phyloP scores from a whole-genome alignment of 2,329 filamentous ascomycete genomes.

The Botrytis paeoniae region DNA sequence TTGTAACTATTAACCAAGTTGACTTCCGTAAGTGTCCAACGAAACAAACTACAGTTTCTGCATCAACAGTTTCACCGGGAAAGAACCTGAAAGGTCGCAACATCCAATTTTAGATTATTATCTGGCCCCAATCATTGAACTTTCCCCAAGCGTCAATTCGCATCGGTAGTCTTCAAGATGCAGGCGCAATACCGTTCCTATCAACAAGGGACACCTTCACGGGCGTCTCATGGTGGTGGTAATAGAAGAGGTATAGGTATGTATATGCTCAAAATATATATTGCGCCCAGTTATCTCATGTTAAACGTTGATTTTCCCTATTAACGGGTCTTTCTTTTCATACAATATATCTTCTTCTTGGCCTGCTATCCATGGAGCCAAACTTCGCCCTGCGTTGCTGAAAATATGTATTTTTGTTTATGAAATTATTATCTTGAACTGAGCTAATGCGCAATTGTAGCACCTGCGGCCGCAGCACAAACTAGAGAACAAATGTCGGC shows the following conservation, averaged over 20 bases:
- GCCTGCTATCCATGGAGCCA: neutral
- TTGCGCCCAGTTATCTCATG: constrained; percentile 26
- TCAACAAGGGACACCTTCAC: constrained; percentile 26
- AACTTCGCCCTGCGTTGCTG: neutral
- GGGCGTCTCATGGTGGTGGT: constrained; percentile 35
- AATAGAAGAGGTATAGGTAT: constrained; percentile 39
- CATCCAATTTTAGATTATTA: neutral
- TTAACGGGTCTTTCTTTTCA: neutral
- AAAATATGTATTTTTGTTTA: neutral
- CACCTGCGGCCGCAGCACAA: constrained; percentile 44
- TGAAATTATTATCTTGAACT: neutral
- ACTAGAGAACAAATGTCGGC: constrained; percentile 10
- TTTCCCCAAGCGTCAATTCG: neutral
- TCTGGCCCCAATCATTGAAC: neutral
- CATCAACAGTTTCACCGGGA: neutral
- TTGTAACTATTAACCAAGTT: neutral
- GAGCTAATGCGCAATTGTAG: constrained; percentile 19
- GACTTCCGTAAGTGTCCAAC: neutral
- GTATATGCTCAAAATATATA: constrained; percentile 25
- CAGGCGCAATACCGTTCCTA: constrained; percentile 21
- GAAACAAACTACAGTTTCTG: neutral
- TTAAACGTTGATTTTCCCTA: constrained; percentile 38
- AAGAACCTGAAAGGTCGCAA: neutral
- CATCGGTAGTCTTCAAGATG: constrained; percentile 11
- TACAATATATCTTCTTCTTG: neutral